Conservation (phyloP, 1,284 basidiomycete genomes). For the Malassezia yamatoensis region DNA sequence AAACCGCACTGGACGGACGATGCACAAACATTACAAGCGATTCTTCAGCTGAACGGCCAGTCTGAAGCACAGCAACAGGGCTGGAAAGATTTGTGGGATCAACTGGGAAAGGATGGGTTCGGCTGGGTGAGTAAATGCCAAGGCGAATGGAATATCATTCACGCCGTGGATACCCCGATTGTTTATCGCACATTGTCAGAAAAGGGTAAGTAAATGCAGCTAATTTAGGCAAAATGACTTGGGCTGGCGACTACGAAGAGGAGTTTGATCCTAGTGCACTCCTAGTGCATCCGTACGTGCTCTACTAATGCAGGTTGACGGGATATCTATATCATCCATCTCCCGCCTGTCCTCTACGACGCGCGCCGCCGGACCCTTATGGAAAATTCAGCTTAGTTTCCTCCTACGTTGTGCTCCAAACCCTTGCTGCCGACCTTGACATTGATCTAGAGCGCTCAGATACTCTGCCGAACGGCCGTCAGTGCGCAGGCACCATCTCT, state of each 20-base stretch:
- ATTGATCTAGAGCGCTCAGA: conserved; percentile 7
- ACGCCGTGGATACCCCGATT: conserved; percentile 41
- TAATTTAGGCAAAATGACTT: conserved; percentile 8
- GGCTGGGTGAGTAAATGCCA: conserved; percentile 42
- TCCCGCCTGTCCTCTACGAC: not conserved
- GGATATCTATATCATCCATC: conserved; percentile 18
- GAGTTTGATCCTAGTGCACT: conserved; percentile 4
- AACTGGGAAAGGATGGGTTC: conserved; percentile 26
- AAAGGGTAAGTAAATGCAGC: not conserved
- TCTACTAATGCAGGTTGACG: not conserved
- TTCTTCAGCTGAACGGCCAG: conserved; percentile 19
- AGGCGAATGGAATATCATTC: conserved; percentile 40
- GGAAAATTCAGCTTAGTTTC: conserved; percentile 16
- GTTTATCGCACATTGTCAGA: conserved; percentile 38
- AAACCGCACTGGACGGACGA: conserved; percentile 13
- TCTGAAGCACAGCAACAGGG: conserved; percentile 10
- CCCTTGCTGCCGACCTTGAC: conserved; percentile 5
- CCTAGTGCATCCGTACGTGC: conserved; percentile 17
- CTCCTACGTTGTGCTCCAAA: conserved; percentile 14
- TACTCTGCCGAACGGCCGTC: not conserved
- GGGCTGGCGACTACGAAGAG: conserved; percentile 13
- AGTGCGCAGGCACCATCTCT: not conserved
- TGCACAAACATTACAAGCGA: conserved; percentile 12
- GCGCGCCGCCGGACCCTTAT: conserved; percentile 4
- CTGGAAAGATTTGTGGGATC: conserved; percentile 7